phyloP scores from a whole-genome alignment of 306 rosid genomes.

The Senna siamea region DNA sequence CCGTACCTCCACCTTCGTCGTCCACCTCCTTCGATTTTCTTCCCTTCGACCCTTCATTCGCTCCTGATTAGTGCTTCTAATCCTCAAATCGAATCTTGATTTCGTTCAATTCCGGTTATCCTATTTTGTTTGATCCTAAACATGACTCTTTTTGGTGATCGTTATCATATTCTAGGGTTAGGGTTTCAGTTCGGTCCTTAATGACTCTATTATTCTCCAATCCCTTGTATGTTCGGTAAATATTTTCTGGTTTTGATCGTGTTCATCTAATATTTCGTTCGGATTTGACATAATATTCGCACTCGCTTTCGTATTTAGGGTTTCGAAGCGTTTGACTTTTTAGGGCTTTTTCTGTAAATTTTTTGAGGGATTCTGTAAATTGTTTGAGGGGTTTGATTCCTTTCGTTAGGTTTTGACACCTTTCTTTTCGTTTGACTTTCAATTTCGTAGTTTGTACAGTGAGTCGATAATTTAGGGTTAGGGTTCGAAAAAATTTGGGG shows the following conservation, averaged over 20 bases:
- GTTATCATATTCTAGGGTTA: conserved; percentile 50
- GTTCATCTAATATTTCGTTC: conserved; percentile 27
- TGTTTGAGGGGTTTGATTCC: conserved; percentile 38
- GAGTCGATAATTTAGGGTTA: conserved; percentile 49
- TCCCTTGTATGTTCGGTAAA: conserved; percentile 8
- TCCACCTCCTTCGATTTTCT: conserved; percentile 26
- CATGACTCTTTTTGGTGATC: conserved; percentile 21
- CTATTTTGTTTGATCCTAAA: conserved; percentile 40
- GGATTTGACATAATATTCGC: conserved; percentile 12
- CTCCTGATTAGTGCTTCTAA: conserved; percentile 27
- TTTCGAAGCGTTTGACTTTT: conserved; percentile 38
- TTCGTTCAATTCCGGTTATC: conserved; percentile 27
- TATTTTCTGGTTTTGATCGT: conserved; percentile 1
- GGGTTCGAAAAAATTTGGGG: conserved; percentile 44
- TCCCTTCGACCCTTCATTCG: conserved; percentile 21
- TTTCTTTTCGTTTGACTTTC: neutral
- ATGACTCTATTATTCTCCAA: conserved; percentile 18
- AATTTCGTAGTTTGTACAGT: conserved; percentile 10
- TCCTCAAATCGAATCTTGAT: conserved; percentile 29
- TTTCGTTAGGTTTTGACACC: neutral
- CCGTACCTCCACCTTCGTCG: conserved; percentile 44
- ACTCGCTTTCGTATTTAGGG: conserved; percentile 46
- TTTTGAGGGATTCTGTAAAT: conserved; percentile 32
- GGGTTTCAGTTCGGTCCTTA: conserved; percentile 40
- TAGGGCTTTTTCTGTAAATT: conserved; percentile 40